Evolutionary conservation across 2,329 filamentous ascomycete genomes (phyloP), one percentile per base, ranked within the genome.

Genomic region (Penicillium sp.): DNA sequence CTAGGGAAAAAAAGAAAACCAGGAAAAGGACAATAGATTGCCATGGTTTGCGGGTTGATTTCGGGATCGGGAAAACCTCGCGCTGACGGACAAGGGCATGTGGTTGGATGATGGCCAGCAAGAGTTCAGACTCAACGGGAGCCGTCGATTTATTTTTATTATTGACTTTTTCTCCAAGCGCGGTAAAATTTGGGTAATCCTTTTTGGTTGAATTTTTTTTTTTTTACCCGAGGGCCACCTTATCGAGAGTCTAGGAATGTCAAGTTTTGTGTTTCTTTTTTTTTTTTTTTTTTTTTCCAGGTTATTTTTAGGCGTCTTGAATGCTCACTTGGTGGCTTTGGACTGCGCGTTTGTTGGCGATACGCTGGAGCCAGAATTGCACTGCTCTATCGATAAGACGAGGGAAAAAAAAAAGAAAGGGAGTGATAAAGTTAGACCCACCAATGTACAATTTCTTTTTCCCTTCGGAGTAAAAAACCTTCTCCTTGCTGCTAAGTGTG

Each of bases 371-470:
- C 15, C 15, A 15, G 13, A 21, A 21, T 21, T 2, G 21, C 21
- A 21, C 1, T 21, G 21, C 21, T 21, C 26, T 51, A 58, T 52
- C 56, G 56, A 58, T 58, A 58, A 47, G 35, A 30, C 19, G 9
- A 45, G 23, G 15, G 23, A 52, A 19, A 51, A 31, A 55, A 31
- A n/a, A 8, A 13, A 8, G 17, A 59, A 41, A 51, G 44, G 38
- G 44, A 52, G 35, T 53, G 49, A 53, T 57, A 58, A 61, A 52
- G 60, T 61, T 61, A 50, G 51, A 58, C 60, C 48, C 54, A 54
- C 48, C 35, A 21, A 41, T 46, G 21, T 29, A 29, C 19, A 52
- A 29, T 48, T 57, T 63, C 38, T 56, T 51, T 55, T 54, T 30
- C 45, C 47, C 26, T 26, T 26, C 26, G 26, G 26, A 26, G 26